Base-by-base conservation (phyloP, 495 filamentous ascomycete species). In the Penicillium goetzii region DNA sequence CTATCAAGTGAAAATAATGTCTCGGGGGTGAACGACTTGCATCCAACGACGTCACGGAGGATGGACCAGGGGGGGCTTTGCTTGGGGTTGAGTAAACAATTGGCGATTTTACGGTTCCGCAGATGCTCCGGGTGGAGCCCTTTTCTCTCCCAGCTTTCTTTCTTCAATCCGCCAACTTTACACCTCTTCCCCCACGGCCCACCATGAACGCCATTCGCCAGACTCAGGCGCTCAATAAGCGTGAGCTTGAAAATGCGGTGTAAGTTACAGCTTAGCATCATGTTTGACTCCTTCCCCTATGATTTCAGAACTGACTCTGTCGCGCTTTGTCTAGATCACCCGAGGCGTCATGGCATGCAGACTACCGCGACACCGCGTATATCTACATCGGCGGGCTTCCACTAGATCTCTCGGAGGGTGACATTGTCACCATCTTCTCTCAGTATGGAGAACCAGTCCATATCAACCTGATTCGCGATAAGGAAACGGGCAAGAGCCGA, bases 291-390 rank as follows among this genome's bases (percentile, higher is more conserved):
- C 57, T 26, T 56, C 49, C 21, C 17, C 15, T 30, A 11, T 34
- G 14, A 15, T 51, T 54, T 49, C 59, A n/a, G 12, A 58, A 57
- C 64, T 72, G 52, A 71, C 47, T 53, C 60, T 65, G 66, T 38
- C 56, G 41, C 60, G 50, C 54, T 19, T 33, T 33, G 30, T 64
- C 47, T 58, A 91, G 88, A 56, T 78, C 90, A 17, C 88, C 91
- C 36, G 85, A 91, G 75, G 95, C 90, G 52, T 98, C 96, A 61
- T 99, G 95, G 95, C 95, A 99, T 75, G 87, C 89, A 70, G 95
- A 99, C 80, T 98, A 97, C 77, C 89, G 91, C 75, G 94, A 97
- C 81, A 97, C 96, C 14, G 95, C 95, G 63, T 99, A 94, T 76
- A 83, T 99, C 72, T 95, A 95, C 81, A 92, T 98, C 59, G 96